phyloP scores from a whole-genome alignment of 139 green algal species.

The Chlamydomonas schloesseri region DNA sequence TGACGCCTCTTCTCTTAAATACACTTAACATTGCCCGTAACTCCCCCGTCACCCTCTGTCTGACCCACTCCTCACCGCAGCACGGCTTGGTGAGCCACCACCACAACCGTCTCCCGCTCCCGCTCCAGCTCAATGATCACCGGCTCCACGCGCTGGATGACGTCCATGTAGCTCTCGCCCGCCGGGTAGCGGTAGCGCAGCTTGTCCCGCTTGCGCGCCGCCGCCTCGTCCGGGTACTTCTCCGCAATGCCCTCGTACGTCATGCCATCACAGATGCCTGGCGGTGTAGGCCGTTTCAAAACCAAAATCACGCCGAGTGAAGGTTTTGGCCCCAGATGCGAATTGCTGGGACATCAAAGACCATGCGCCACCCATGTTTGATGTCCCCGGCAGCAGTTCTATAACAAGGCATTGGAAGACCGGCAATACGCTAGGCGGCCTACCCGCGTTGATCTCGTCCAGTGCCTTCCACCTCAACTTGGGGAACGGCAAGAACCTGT shows the following conservation, averaged over 20 bases:
- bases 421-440: no score
- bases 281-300: no score
- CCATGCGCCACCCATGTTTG: no score
- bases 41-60: no score
- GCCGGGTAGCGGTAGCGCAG: conserved; percentile 92
- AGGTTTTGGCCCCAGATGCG: no score
- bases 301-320: no score
- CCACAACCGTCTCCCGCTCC: conserved; percentile 85
- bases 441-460: conserved; percentile 87
- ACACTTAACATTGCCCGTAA: no score
- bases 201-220: conserved; percentile 87
- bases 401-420: no score
- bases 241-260: conserved; percentile 87
- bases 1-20: no score
- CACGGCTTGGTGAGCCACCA: conserved; percentile 85
- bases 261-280: conserved; percentile 88
- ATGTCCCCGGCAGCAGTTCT: no score
- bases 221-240: conserved; percentile 83
- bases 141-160: conserved; percentile 91
- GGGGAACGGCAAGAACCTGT: conserved; percentile 83
- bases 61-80: no score
- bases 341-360: no score
- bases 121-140: conserved; percentile 95
- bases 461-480: conserved; percentile 93
- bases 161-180: conserved; percentile 93